Evolutionary conservation across 345 rosid species (phyloP), one percentile per base, ranked within the genome.

Genomic region (Syzygium aromaticum): DNA sequence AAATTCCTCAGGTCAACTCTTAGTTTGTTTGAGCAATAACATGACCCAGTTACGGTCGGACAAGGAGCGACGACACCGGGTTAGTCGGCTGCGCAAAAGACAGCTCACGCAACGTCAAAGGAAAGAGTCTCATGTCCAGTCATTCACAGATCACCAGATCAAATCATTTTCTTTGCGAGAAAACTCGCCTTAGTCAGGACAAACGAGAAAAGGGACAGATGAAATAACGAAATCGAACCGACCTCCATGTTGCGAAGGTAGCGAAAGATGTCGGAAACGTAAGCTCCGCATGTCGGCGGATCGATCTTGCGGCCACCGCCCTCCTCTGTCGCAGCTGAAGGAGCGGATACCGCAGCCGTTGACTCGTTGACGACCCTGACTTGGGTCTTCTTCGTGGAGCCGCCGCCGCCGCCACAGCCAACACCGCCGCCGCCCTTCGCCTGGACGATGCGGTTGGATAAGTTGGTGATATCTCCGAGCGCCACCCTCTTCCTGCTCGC

Each of bases 211-310:
- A 33, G 22, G 22, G 25, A 9, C 80, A 11, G 25, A 73, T 33
- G 19, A 19, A 33, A 38, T 38, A 38, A 38, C 38, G n/a, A 9
- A 83, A n/a, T 11, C 3, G 40, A 11, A 59, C 84, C 73, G 84
- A 94, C 95, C 96, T 95, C 98, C 90, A 92, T 88, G 19, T 87
- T 57, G 67, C 87, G 93, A 63, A 95, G 95, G 88, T 95, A 92
- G 16, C 91, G 92, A 53, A 87, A 91, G 86, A 95, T 93, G 23
- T 92, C 91, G 2, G 92, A 49, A 25, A 86, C 93, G 63, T 93
- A 93, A 73, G 94, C 88, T 10, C 83, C 92, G 86, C 95, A 92
- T 92, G 94, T 92, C 88, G 92, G 96, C 1, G 96, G 95, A 85
- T 93, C 94, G 54, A 90, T 1, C 33, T 3, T 40, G 49, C 80